These are phyloP conservation scores for Globisporangium takayamanum DNA, from an alignment of 352 stramenopile genomes.

Conservation along the genomic window DNA sequence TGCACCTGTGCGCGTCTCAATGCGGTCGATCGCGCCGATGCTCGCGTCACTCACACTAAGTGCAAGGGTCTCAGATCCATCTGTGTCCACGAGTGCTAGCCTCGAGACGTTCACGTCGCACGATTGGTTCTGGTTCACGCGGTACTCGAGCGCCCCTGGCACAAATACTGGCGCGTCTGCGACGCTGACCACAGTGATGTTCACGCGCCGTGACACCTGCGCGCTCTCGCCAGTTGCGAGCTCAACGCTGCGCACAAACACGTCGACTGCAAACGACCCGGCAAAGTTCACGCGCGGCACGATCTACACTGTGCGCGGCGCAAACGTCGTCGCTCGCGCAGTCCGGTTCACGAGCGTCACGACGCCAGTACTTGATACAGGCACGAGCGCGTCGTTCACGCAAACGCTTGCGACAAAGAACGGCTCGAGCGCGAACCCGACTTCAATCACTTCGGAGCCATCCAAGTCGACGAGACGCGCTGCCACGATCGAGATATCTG, in stretches of 20 bases:
- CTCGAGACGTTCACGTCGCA: constrained; percentile 23
- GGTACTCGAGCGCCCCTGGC: constrained; percentile 13
- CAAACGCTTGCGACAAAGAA: constrained; percentile 22
- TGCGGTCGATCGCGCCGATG: constrained; percentile 15
- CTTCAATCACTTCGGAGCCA: constrained; percentile 44
- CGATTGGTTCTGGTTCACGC: constrained; percentile 28
- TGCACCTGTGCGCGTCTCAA: constrained; percentile 18
- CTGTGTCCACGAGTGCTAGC: constrained; percentile 26
- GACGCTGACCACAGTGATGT: constrained; percentile 22
- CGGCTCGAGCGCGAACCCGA: constrained; percentile 26
- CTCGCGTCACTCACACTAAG: constrained; percentile 24
- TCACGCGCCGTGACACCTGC: constrained; percentile 16
- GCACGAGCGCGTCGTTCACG: constrained; percentile 22
- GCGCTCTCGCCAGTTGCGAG: constrained; percentile 20
- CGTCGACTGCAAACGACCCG: constrained; percentile 25
- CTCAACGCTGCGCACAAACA: constrained; percentile 20
- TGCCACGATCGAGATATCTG: constrained; percentile 26
- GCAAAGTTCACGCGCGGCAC: constrained; percentile 29
- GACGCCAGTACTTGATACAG: constrained; percentile 6
- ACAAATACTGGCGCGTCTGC: constrained; percentile 30
- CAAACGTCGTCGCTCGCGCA: background rate
- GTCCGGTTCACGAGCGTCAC: constrained; percentile 2
- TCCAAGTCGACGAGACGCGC: constrained; percentile 35
- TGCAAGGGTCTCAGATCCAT: constrained; percentile 34
- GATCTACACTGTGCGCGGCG: constrained; percentile 16